Conservation (phyloP, 1,139 yeast genomes). For the Nakaseomyces delphensis region DNA sequence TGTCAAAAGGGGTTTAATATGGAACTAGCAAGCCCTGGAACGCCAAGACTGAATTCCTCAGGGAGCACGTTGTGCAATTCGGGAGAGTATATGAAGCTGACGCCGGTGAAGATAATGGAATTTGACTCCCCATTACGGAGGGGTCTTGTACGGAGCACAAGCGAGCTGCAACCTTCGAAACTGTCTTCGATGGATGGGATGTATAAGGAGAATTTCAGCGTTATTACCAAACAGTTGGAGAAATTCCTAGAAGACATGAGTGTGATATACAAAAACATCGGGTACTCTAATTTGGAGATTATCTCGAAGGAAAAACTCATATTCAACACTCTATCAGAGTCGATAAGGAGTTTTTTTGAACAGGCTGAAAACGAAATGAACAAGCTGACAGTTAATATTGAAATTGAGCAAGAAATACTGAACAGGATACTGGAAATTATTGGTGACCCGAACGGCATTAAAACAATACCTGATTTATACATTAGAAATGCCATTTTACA, state of each 20-base stretch:
- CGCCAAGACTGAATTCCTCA: conserved; percentile 2
- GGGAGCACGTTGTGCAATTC: conserved; percentile 4
- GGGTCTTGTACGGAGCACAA: background rate
- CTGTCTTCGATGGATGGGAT: conserved; percentile 7
- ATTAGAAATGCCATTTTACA: conserved; percentile 32
- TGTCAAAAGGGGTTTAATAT: background rate
- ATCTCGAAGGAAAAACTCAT: conserved; percentile 32
- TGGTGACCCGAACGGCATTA: conserved; percentile 32
- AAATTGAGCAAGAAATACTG: conserved; percentile 27
- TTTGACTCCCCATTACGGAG: conserved; percentile 18
- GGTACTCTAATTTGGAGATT: conserved; percentile 34
- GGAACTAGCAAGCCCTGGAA: conserved; percentile 3
- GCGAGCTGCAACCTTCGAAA: conserved; percentile 6
- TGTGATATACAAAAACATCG: conserved; percentile 34
- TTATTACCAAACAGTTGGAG: conserved; percentile 31
- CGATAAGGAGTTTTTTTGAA: conserved; percentile 31
- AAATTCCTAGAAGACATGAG: conserved; percentile 30
- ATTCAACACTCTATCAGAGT: conserved; percentile 31
- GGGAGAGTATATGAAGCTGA: conserved; percentile 14
- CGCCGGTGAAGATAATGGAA: conserved; percentile 21
- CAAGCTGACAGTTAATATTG: conserved; percentile 26
- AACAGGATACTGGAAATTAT: conserved; percentile 29
- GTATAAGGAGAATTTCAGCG: conserved; percentile 29
- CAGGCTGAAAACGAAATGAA: conserved; percentile 32
- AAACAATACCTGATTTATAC: conserved; percentile 35